Percentiles rank a stretch among this genome's conserved stretches.
These are phyloP conservation scores for Glaciozyma martinii DNA, from an alignment of 768 basidiomycete genomes.

Conservation along the genomic window DNA sequence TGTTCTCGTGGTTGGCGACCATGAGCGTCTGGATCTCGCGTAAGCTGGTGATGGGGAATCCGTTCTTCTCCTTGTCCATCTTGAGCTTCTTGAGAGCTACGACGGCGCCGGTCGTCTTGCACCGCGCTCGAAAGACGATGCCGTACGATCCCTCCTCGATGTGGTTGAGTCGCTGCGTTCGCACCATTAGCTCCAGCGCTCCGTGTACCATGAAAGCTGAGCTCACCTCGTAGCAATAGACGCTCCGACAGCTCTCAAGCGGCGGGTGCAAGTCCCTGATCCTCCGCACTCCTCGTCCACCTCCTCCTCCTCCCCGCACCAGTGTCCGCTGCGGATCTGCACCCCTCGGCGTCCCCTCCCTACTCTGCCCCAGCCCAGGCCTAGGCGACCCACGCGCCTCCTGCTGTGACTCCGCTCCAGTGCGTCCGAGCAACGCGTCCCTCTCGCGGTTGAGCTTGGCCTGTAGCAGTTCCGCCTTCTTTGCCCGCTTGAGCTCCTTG, in stretches of 20 bases:
- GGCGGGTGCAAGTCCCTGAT: conserved; percentile 24
- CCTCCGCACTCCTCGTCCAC: conserved; percentile 1
- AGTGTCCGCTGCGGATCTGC: neutral
- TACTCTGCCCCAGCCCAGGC: neutral
- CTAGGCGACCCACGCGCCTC: neutral
- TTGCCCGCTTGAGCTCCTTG: conserved; percentile 12
- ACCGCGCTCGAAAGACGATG: conserved; percentile 89
- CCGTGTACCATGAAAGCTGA: neutral
- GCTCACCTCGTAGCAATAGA: conserved; percentile 31
- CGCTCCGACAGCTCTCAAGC: conserved; percentile 26
- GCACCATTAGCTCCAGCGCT: neutral
- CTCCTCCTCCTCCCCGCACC: neutral
- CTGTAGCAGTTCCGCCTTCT: conserved; percentile 15
- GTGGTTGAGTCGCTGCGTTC: conserved; percentile 56
- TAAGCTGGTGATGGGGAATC: conserved; percentile 93
- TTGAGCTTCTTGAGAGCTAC: conserved; percentile 97
- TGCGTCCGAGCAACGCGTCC: neutral
- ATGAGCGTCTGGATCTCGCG: conserved; percentile 95
- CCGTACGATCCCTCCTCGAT: conserved; percentile 99
- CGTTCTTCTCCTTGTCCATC: conserved; percentile 96
- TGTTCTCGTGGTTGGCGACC: conserved; percentile 67
- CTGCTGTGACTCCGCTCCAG: neutral
- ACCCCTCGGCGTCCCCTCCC: neutral
- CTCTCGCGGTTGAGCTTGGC: conserved; percentile 14
- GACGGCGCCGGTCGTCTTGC: conserved; percentile 88